Evolutionary conservation across 2,329 filamentous ascomycete species (phyloP), one percentile per base, ranked within the genome.

Genomic region (Cercospora sp.): DNA sequence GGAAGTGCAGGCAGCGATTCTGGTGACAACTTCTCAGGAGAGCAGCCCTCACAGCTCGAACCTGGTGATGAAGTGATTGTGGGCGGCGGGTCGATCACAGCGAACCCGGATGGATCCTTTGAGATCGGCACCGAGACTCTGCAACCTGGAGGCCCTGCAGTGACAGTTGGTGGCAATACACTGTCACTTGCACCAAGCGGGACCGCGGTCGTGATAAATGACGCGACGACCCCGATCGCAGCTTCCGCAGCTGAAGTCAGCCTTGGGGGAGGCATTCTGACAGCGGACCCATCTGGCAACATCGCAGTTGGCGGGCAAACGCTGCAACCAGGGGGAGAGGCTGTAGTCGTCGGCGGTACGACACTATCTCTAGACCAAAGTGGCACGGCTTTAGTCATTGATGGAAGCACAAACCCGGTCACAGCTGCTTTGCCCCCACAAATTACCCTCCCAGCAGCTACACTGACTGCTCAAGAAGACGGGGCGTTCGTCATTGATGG

Each of bases 61-160:
- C 58, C 60, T 30, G 60, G 60, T 24, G 60, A 24, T 9, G 60
- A 62, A 32, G 60, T 62, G 34, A 18, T 62, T 40, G 37, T 62
- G 1, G 60, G 60, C 8, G 60, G 60, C 10, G 60, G 37, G 9
- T 28, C 28, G 10, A n/a, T 62, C 21, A 45, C 60, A 5, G 60
- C 60, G 7, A 62, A 49, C 16, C 60, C 60, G n/a, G 60, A 62
- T 32, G 60, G 60, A 21, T 58, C 55, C 2, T 58, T 58, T n/a
- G 55, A 58, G 18, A 58, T 58, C 6, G 55, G 55, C 28, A 34
- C 28, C 16, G 28, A 58, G 28, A 58, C 55, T 32, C 13, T 58
- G 55, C 55, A 58, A 24, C 60, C 60, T 5, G 60, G 60, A 30
- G 60, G 60, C 34, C 18, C 60, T 16, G 18, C 60, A 13, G 60